A percentile compares a stretch with the other conserved stretches of the same genome.
Conservation (phyloP, 1,284 basidiomycete genomes). For the Apiotrichum veenhuisii region DNA sequence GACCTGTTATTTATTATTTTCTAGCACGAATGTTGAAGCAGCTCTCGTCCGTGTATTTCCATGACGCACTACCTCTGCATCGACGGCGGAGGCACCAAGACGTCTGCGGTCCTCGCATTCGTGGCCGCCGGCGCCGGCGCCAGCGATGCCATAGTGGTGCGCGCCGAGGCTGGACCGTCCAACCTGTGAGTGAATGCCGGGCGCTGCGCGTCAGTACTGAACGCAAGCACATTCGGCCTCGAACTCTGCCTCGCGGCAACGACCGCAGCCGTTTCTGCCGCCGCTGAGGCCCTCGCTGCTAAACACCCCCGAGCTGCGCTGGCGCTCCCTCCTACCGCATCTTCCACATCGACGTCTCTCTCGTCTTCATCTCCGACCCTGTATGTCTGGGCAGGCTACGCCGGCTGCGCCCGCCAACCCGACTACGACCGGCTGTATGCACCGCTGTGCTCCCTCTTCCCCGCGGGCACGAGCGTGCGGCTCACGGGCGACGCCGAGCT, state of each 20-base stretch:
- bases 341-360: too few species aligned
- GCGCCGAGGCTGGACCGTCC: constrained; percentile 17
- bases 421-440: constrained; percentile 13
- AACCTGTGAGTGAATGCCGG: constrained; percentile 12
- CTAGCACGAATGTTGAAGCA: too few species aligned
- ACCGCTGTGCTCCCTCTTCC: constrained; percentile 3
- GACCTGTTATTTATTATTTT: too few species aligned
- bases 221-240: constrained; percentile 15
- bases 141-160: neutral
- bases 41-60: too few species aligned
- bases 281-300: neutral
- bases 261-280: neutral
- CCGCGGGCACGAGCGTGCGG: neutral
- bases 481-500: constrained; percentile 21
- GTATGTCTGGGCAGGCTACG: constrained; percentile 15
- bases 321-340: too few species aligned
- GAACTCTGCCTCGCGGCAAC: constrained; percentile 11
- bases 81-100: constrained; percentile 26
- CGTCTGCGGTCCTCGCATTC: constrained; percentile 10
- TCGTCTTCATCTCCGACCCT: neutral
- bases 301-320: neutral
- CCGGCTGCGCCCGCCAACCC: constrained; percentile 15
- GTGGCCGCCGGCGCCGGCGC: neutral
- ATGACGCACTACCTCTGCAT: constrained; percentile 18
- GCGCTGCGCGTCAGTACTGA: neutral